Base-by-base conservation (phyloP, 148 eudicot genomes). In the Fagopyrum esculentum region DNA sequence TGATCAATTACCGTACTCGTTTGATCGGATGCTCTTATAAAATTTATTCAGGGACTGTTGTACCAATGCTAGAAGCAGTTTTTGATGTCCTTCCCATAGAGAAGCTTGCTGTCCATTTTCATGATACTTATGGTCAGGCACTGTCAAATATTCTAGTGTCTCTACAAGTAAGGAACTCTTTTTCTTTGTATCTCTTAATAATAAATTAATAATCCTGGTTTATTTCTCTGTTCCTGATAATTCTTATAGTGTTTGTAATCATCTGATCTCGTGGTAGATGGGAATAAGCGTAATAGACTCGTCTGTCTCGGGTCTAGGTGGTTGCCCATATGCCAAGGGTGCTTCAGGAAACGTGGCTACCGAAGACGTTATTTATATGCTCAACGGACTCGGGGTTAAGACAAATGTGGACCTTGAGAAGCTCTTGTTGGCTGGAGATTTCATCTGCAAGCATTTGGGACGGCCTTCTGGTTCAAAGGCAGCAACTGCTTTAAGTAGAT, bases 261-360 rank as follows among this genome's bases (percentile, higher is more conserved):
- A 9, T 2, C 17, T 15, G 40, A 35, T 40, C 17, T 46, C 1
- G 43, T 13, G 76, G 60, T 85, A 94, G 97, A 90, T 91, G 97
- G 98, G 98, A 26, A 84, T 94, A 70, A 82, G 88, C 77, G 81
- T 81, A 40, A 87, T 91, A 51, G 97, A 93, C 80, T 93, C 97
- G 44, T 89, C 98, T 6, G 82, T 89, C 12, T 86, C 90, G 1
- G 97, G 98, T 48, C 97, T 94, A 47, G 97, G 97, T 44, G 96
- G 98, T 79, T 94, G 97, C 79, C 98, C 98, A 49, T 94, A 91
- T 71, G 98, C 97, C 8, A 90, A 91, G 83, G 93, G 97, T 81
- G 98, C 98, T 74, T 80, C 97, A 15, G 98, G 97, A 16, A 94
- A 94, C 75, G 96, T 94, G 44, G 98, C 96, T 3, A 91, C 98